Evolutionary conservation across 371 early-diverging fungal species (phyloP).

Genomic region (Rhizopus stolonifer): DNA sequence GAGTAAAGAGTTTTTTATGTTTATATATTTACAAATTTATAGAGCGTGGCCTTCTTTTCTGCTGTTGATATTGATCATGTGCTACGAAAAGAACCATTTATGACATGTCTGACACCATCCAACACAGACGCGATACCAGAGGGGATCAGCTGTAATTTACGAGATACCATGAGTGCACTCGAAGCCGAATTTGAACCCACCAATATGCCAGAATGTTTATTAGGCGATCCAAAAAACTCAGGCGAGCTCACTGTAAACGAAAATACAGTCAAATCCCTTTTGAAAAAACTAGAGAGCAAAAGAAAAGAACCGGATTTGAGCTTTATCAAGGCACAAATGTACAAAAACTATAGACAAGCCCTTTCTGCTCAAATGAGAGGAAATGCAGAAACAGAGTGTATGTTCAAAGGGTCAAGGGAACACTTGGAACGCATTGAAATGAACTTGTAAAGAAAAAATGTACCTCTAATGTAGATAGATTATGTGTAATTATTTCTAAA

Average conservation of each 20-base stretch:
- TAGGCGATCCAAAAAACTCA: slow-evolving; percentile 16
- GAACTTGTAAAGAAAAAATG: too few species aligned
- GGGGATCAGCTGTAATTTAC: slow-evolving; percentile 59
- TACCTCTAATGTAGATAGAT: too few species aligned
- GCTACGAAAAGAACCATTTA: slow-evolving; percentile 88
- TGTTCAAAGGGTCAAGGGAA: too few species aligned
- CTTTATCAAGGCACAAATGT: slow-evolving; percentile 44
- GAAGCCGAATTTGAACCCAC: neutral
- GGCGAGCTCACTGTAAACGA: neutral
- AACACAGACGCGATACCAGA: slow-evolving; percentile 60
- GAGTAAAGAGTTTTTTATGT: too few species aligned
- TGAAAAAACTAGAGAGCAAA: slow-evolving; percentile 8
- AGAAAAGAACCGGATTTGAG: slow-evolving; percentile 15
- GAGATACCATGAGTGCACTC: slow-evolving; percentile 43
- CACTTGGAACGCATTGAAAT: too few species aligned
- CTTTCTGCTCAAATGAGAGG: too few species aligned
- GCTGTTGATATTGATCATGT: slow-evolving; percentile 93
- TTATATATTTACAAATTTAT: too few species aligned
- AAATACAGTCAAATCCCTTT: neutral
- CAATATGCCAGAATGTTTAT: slow-evolving; percentile 19
- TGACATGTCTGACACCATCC: slow-evolving; percentile 79
- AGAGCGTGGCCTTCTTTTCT: slow-evolving; percentile 95
- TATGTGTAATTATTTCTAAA: too few species aligned
- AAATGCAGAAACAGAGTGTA: too few species aligned
- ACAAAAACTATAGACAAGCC: slow-evolving; percentile 20